Percentiles rank a stretch among this genome's conserved stretches.
phyloP scores from a whole-genome alignment of 1,284 basidiomycete genomes.

The Sanguinoderma infundibulare region DNA sequence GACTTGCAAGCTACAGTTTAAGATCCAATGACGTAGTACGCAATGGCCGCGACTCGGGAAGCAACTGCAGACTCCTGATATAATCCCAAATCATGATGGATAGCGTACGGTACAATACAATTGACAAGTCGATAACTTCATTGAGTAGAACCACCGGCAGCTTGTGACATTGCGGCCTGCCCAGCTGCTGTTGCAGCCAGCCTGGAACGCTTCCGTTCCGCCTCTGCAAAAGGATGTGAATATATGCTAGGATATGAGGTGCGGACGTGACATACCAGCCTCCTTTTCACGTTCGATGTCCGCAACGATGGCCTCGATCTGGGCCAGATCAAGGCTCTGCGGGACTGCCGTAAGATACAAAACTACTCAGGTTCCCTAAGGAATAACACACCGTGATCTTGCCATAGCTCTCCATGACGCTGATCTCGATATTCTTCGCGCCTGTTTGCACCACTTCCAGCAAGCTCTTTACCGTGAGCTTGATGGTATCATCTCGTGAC shows the following conservation, averaged over 20 bases:
- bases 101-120: constrained; percentile 22
- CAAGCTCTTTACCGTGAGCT: constrained; percentile 94
- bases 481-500: constrained; percentile 88
- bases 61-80: not conserved
- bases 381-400: constrained; percentile 77
- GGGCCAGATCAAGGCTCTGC: constrained; percentile 82
- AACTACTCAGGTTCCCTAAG: not conserved
- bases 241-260: not conserved
- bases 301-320: constrained; percentile 90
- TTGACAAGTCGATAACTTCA: constrained; percentile 15
- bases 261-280: constrained; percentile 61
- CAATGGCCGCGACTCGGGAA: not conserved
- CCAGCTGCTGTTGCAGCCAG: constrained; percentile 82
- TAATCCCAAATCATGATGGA: not conserved
- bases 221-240: constrained; percentile 55
- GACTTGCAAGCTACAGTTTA: too few species aligned
- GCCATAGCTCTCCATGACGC: constrained; percentile 93
- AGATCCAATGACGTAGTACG: constrained; percentile 21
- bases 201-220: constrained; percentile 82
- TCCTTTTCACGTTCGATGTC: constrained; percentile 97
- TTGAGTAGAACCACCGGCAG: constrained; percentile 32
- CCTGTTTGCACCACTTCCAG: constrained; percentile 99
- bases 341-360: constrained; percentile 8
- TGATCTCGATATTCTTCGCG: constrained; percentile 99
- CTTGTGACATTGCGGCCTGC: constrained; percentile 81